These are phyloP conservation scores for Gossypium stocksii DNA, from an alignment of 345 rosid genomes.

Conservation along the genomic window DNA sequence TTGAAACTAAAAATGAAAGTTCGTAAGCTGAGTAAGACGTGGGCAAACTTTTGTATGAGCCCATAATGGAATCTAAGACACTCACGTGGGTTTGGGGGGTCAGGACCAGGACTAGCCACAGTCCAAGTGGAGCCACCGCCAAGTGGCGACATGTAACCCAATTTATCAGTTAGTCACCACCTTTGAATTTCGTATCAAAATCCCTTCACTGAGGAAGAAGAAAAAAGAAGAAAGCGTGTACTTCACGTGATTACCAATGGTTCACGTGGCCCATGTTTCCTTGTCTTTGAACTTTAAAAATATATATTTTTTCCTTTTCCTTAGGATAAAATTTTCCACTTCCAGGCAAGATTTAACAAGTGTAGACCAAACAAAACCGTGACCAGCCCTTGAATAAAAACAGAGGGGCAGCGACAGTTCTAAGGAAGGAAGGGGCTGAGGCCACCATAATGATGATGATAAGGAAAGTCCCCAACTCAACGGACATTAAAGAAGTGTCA, in stretches of 20 bases:
- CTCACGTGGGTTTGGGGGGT: slow-evolving; percentile 40
- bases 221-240: slow-evolving; percentile 26
- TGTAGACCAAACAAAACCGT: slow-evolving; percentile 32
- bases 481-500: background rate
- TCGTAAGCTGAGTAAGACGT: background rate
- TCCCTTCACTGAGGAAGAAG: background rate
- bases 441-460: slow-evolving; percentile 10
- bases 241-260: slow-evolving; percentile 41
- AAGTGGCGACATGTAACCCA: background rate
- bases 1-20: background rate
- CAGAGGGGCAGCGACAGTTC: slow-evolving; percentile 5
- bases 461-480: slow-evolving; percentile 12
- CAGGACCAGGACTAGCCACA: background rate
- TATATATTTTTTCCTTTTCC: background rate
- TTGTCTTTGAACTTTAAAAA: slow-evolving; percentile 22
- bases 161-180: background rate
- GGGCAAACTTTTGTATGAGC: background rate
- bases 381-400: slow-evolving; percentile 25
- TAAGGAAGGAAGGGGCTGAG: background rate
- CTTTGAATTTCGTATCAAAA: slow-evolving; percentile 5
- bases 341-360: background rate
- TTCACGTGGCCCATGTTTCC: slow-evolving; percentile 48
- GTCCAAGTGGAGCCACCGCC: background rate
- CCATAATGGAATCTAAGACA: background rate
- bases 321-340: background rate